Percentiles rank a stretch among this genome's conserved stretches.
Conservation (phyloP, 2,329 filamentous ascomycete genomes). For the Colletotrichum graminicola region DNA sequence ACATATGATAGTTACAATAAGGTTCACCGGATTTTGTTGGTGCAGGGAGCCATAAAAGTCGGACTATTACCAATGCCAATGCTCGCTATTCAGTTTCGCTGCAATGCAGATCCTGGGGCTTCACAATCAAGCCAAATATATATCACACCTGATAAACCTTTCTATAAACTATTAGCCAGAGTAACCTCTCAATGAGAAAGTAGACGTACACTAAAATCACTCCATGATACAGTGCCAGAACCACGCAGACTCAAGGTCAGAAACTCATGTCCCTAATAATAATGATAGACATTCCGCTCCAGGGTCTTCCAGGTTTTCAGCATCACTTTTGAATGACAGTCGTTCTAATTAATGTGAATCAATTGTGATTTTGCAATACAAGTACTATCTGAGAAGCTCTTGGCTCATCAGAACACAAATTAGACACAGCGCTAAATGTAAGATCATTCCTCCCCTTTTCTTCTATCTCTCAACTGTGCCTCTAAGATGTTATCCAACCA, state of each 20-base stretch:
- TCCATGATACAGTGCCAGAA: background rate
- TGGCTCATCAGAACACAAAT: background rate
- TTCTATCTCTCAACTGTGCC: background rate
- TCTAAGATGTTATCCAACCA: no score
- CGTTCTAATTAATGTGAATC: background rate
- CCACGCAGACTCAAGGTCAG: background rate
- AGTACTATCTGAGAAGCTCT: background rate
- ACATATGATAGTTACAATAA: no score
- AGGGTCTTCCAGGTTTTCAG: no score
- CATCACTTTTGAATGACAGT: background rate
- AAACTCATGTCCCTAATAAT: background rate
- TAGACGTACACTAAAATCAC: background rate
- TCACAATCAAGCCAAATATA: background rate
- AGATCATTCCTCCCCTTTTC: background rate
- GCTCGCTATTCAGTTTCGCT: background rate
- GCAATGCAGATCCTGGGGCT: background rate
- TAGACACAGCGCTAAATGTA: background rate
- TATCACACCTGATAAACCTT: background rate
- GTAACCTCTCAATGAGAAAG: background rate
- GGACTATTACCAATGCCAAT: background rate
- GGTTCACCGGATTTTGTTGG: accelerated
- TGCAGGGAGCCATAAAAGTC: background rate
- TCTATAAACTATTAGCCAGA: background rate
- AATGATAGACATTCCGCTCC: background rate
- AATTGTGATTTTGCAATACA: background rate